Conservation (phyloP, 2,329 filamentous ascomycete genomes). For the Trichoderma guizhouense region DNA sequence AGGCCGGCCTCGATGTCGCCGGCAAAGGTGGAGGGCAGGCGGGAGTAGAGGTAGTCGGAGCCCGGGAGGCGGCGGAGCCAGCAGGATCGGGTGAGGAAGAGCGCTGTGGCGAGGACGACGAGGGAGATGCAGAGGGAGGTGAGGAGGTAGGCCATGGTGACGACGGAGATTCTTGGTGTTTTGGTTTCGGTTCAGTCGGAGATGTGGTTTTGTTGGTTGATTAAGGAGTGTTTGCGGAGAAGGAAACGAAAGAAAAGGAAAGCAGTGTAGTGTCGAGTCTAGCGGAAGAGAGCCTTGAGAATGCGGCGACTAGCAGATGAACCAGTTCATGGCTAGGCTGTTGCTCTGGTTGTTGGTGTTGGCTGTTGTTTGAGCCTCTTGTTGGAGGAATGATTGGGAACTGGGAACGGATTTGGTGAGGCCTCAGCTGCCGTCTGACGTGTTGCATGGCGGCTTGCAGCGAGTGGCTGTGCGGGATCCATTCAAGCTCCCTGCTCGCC, state of each 20-base stretch:
- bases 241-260: not conserved
- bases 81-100: constrained; percentile 74
- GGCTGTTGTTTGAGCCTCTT: not conserved
- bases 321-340: constrained; percentile 17
- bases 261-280: not conserved
- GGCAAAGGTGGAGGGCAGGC: constrained; percentile 72
- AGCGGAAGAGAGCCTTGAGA: not conserved
- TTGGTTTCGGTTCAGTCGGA: not conserved
- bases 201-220: not conserved
- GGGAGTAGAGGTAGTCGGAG: constrained; percentile 67
- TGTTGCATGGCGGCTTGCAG: constrained; percentile 1
- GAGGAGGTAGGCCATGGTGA: constrained; percentile 72
- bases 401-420: not conserved
- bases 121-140: constrained; percentile 72
- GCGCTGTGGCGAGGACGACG: constrained; percentile 67
- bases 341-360: not conserved
- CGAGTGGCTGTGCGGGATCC: constrained; percentile 13
- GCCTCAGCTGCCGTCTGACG: constrained; percentile 12
- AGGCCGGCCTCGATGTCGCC: constrained; percentile 87
- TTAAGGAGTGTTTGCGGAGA: not conserved
- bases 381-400: not conserved
- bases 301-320: constrained; percentile 13
- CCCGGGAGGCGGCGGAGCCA: constrained; percentile 67
- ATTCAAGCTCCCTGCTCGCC: not conserved
- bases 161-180: not conserved